These are phyloP conservation scores for Fusarium sp. DNA, from an alignment of 2,329 filamentous ascomycete species.

Conservation along the genomic window DNA sequence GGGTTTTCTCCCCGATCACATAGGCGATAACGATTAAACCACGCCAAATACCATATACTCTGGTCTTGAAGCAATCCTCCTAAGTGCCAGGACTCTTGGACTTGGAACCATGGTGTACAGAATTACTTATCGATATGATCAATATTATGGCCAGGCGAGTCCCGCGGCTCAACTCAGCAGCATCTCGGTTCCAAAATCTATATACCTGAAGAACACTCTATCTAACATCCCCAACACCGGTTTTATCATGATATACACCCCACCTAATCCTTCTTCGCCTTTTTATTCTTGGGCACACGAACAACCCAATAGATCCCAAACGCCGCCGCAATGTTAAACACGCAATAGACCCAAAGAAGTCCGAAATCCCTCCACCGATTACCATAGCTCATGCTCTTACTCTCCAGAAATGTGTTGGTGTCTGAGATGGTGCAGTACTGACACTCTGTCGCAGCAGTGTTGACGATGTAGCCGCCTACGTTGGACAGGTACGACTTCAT, in stretches of 20 bases:
- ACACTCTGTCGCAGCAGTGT: conserved; percentile 48
- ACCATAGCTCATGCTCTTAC: conserved; percentile 56
- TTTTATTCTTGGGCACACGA: conserved; percentile 48
- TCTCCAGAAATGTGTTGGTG: conserved; percentile 53
- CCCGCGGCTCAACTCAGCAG: not conserved
- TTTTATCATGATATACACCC: not conserved
- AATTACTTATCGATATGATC: not conserved
- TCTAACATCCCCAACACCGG: not conserved
- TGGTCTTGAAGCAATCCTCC: not conserved
- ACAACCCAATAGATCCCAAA: conserved; percentile 60
- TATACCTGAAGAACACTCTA: not conserved
- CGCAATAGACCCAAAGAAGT: conserved; percentile 62
- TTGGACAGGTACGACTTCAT: conserved; percentile 56
- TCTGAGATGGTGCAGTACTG: conserved; percentile 54
- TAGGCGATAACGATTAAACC: no score
- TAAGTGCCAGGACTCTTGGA: no score
- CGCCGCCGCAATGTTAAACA: conserved; percentile 61
- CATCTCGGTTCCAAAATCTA: not conserved
- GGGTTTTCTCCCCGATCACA: accelerated
- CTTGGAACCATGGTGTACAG: no score
- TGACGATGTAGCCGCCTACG: conserved; percentile 58
- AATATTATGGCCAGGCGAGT: not conserved
- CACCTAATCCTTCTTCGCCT: conserved; percentile 24
- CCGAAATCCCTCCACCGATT: conserved; percentile 67
- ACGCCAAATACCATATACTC: not conserved